A percentile compares a stretch with the other conserved stretches of the same genome.
These are phyloP conservation scores for Tripidium arundinaceum DNA, from an alignment of 202 grass and related monocot species.

Conservation along the genomic window DNA sequence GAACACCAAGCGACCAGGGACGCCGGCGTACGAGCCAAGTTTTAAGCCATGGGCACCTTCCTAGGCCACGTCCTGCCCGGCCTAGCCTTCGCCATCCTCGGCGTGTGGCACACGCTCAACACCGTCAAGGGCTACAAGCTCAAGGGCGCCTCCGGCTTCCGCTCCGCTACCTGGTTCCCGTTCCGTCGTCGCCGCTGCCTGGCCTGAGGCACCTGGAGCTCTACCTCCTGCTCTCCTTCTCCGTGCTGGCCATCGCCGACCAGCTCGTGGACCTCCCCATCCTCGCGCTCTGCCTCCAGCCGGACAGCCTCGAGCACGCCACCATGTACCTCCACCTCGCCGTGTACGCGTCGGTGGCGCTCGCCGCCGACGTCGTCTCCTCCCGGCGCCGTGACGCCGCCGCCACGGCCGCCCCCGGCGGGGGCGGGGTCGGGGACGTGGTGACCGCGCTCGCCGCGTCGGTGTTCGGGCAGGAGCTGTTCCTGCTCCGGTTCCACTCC, in stretches of 20 bases:
- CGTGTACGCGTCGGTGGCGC: constrained; percentile 54
- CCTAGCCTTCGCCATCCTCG: constrained; percentile 64
- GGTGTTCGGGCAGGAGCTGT: constrained; percentile 73
- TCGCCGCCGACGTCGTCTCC: constrained; percentile 41
- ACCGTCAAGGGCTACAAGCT: constrained; percentile 66
- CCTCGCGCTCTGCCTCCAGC: constrained; percentile 37
- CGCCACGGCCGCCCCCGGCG: neutral
- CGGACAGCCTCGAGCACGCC: constrained; percentile 71
- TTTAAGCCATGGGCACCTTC: constrained; percentile 63
- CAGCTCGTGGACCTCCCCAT: constrained; percentile 59
- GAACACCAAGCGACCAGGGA: neutral
- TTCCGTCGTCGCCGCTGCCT: constrained; percentile 35
- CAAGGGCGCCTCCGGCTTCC: constrained; percentile 59
- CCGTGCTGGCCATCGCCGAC: constrained; percentile 42
- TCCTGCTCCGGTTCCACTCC: constrained; percentile 75
- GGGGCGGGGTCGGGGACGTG: constrained; percentile 5
- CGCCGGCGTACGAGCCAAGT: neutral
- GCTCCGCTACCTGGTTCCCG: constrained; percentile 65
- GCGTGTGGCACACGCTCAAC: constrained; percentile 69
- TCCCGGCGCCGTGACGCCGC: neutral
- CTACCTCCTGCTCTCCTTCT: constrained; percentile 78
- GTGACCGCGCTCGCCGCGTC: constrained; percentile 61
- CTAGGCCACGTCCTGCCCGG: constrained; percentile 64
- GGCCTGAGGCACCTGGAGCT: constrained; percentile 60
- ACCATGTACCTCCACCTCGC: constrained; percentile 89